These are phyloP conservation scores for Geranium brycei DNA, from an alignment of 345 rosid genomes.

Conservation along the genomic window DNA sequence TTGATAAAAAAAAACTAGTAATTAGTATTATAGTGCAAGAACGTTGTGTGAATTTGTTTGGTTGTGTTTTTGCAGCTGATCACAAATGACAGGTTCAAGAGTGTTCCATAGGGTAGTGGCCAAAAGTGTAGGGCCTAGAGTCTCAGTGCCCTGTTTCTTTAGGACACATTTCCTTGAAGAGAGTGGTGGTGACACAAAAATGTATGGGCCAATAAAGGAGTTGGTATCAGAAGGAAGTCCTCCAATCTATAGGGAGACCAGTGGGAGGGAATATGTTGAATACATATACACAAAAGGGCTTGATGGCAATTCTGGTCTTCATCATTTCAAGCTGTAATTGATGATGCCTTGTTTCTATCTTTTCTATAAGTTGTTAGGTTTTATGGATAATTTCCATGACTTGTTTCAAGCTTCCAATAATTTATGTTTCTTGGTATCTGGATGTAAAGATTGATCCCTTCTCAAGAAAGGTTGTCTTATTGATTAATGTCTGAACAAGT, in stretches of 20 bases:
- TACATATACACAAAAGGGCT: slow-evolving; percentile 15
- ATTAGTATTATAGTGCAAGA: neutral
- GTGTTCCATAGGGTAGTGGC: slow-evolving; percentile 27
- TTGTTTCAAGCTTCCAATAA: no score
- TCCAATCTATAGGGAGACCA: slow-evolving; percentile 15
- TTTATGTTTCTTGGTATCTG: no score
- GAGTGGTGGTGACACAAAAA: neutral
- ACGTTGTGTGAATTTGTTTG: neutral
- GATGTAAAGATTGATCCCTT: no score
- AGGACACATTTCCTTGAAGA: slow-evolving; percentile 1
- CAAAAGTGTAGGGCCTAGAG: slow-evolving; percentile 17
- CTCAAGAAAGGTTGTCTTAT: no score
- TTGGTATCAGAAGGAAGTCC: slow-evolving; percentile 20
- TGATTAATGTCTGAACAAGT: no score
- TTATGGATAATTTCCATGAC: no score
- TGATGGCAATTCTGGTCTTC: slow-evolving; percentile 6
- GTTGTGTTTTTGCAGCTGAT: slow-evolving; percentile 16
- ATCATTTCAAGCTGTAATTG: slow-evolving; percentile 18
- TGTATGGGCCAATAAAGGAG: slow-evolving; percentile 23
- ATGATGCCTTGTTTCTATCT: no score
- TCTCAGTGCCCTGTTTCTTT: slow-evolving; percentile 31
- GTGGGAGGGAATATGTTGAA: slow-evolving; percentile 6
- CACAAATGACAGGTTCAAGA: slow-evolving; percentile 21
- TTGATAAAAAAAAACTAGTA: no score
- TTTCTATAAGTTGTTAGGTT: no score